Evolutionary conservation across 2,329 filamentous ascomycete genomes (phyloP).

Genomic region (Didymella pinodella): DNA sequence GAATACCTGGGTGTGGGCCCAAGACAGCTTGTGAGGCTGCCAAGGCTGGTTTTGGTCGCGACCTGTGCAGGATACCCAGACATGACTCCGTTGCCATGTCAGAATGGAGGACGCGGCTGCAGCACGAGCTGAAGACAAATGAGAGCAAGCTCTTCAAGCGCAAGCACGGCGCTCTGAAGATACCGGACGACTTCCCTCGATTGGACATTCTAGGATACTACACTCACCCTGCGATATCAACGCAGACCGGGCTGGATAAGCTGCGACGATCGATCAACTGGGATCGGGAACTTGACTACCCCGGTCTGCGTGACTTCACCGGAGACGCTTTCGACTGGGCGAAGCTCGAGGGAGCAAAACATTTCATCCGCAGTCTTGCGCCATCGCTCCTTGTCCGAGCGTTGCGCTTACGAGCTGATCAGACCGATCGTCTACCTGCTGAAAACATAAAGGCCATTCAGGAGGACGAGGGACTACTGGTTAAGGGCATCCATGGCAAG

Average conservation of each 20-base stretch:
- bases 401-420: constrained; percentile 52
- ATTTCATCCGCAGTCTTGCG: constrained; percentile 82
- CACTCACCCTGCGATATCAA: constrained; percentile 83
- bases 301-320: constrained; percentile 75
- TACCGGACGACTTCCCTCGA: constrained; percentile 85
- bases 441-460: constrained; percentile 51
- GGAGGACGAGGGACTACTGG: constrained; percentile 61
- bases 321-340: constrained; percentile 87
- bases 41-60: constrained; percentile 81
- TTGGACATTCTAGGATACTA: constrained; percentile 84
- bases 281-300: constrained; percentile 70
- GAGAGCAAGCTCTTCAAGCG: constrained; percentile 80
- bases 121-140: constrained; percentile 82
- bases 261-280: constrained; percentile 65
- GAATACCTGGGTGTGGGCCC: constrained; percentile 85
- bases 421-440: constrained; percentile 27
- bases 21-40: constrained; percentile 92
- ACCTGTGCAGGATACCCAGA: constrained; percentile 71
- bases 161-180: constrained; percentile 74
- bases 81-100: constrained; percentile 67
- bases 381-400: constrained; percentile 75
- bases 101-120: constrained; percentile 75
- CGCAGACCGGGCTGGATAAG: constrained; percentile 62
- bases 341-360: constrained; percentile 77
- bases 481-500: constrained; percentile 72